phyloP scores from a whole-genome alignment of 2,329 filamentous ascomycete genomes.

The Aspergillus ustus region DNA sequence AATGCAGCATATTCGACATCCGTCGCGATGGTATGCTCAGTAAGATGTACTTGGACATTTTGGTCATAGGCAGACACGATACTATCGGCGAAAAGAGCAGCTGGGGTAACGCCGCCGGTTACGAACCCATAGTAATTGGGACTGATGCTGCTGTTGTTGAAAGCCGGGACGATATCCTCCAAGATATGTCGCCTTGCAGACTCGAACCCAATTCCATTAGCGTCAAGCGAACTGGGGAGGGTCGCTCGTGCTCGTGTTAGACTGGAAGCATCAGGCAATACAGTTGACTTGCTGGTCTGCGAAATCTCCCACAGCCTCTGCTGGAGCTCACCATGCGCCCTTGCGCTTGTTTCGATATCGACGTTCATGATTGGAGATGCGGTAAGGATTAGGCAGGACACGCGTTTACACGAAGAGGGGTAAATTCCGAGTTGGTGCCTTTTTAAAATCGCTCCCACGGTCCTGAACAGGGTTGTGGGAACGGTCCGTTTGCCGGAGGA shows the following conservation, averaged over 20 bases:
- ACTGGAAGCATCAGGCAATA: slow-evolving; percentile 37
- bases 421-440: not conserved
- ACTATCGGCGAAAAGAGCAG: slow-evolving; percentile 81
- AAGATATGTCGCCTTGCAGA: slow-evolving; percentile 44
- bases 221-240: slow-evolving; percentile 35
- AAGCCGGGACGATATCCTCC: slow-evolving; percentile 54
- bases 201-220: slow-evolving; percentile 37
- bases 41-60: slow-evolving; percentile 82
- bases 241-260: slow-evolving; percentile 40
- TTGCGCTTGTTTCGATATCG: slow-evolving; percentile 10
- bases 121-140: slow-evolving; percentile 87
- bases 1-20: slow-evolving; percentile 76
- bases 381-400: not conserved
- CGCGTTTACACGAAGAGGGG: not conserved
- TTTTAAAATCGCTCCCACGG: not conserved
- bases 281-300: slow-evolving; percentile 33
- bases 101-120: slow-evolving; percentile 77
- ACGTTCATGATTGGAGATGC: slow-evolving; percentile 21
- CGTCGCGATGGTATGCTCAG: slow-evolving; percentile 74
- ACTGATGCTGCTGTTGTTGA: slow-evolving; percentile 69
- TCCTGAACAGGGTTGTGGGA: not conserved
- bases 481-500: slow-evolving; percentile 5
- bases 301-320: slow-evolving; percentile 37
- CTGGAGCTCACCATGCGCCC: slow-evolving; percentile 28
- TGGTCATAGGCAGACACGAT: slow-evolving; percentile 82